A percentile compares a stretch with the other conserved stretches of the same genome.
phyloP scores from a whole-genome alignment of 1,139 yeast species.

The Scheffersomyces insectosa region DNA sequence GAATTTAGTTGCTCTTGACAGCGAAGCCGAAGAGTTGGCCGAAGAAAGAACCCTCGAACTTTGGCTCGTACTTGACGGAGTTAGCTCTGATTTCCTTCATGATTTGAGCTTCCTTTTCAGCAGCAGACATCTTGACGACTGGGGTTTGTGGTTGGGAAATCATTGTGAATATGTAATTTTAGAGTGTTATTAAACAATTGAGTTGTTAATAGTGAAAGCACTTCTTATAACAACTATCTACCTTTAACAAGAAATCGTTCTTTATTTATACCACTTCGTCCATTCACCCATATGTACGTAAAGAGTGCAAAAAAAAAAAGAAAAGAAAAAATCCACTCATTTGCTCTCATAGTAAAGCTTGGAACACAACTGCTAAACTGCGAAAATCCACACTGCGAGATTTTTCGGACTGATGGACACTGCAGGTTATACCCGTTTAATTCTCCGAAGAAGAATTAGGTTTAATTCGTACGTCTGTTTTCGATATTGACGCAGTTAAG shows the following conservation, averaged over 20 bases:
- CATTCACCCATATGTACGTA: too few relatives aligned
- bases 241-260: too few relatives aligned
- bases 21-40: conserved; percentile 45
- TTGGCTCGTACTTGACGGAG: conserved; percentile 37
- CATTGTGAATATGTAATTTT: not conserved
- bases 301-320: not conserved
- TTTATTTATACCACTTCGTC: too few relatives aligned
- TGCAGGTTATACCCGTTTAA: not conserved
- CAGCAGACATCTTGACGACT: conserved; percentile 13
- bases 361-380: too few relatives aligned
- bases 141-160: conserved; percentile 4
- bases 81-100: conserved; percentile 48
- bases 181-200: not conserved
- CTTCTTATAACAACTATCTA: too few relatives aligned
- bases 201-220: too few relatives aligned
- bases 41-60: conserved; percentile 45
- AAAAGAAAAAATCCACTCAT: not conserved
- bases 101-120: conserved; percentile 50
- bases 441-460: not conserved
- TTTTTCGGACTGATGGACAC: conserved; percentile 1
- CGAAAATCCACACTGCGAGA: not conserved
- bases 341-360: not conserved
- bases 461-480: too few relatives aligned
- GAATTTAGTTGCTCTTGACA: conserved; percentile 13
- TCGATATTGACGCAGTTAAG: too few relatives aligned